A percentile compares a stretch with the other conserved stretches of the same genome.
Conservation (phyloP, 805 yeast species). For the Candida boidinii region DNA sequence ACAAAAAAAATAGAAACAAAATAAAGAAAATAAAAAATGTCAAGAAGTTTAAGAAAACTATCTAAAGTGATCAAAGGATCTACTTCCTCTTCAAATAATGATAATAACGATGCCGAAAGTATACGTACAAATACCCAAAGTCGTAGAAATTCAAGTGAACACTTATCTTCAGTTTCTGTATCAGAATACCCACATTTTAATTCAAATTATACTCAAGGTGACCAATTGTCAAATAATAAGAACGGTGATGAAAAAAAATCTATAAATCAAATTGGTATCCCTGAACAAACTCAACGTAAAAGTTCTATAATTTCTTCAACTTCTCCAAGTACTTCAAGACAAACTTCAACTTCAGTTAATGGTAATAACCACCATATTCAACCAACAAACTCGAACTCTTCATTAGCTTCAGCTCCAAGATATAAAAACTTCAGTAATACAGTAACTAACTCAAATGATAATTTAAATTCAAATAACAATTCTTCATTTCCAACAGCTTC, state of each 20-base stretch:
- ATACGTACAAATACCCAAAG: too few relatives aligned
- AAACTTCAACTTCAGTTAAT: constrained; percentile 7
- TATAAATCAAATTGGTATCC: constrained; percentile 5
- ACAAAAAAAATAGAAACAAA: too few relatives aligned
- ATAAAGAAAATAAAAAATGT: too few relatives aligned
- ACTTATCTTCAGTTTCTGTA: not conserved
- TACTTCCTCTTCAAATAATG: too few relatives aligned
- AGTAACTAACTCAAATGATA: constrained; percentile 10
- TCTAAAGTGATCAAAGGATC: too few relatives aligned
- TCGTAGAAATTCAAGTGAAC: too few relatives aligned
- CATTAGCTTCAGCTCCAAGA: not conserved
- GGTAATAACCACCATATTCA: not conserved
- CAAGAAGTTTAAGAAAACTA: too few relatives aligned
- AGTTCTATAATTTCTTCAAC: too few relatives aligned
- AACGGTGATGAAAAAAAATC: constrained; percentile 1
- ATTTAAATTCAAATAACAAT: constrained; percentile 2
- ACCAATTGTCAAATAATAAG: not conserved
- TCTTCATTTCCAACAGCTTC: constrained; percentile 1
- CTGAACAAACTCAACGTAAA: too few relatives aligned
- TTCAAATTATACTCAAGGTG: constrained; percentile 8
- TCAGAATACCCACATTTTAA: constrained; percentile 9
- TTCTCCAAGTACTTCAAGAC: constrained; percentile 14
- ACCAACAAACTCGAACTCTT: not conserved
- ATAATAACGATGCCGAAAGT: too few relatives aligned
- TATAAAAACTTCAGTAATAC: constrained; percentile 2